These are phyloP conservation scores for Lycium ferocissimum DNA, from an alignment of 257 asterid genomes.

Conservation along the genomic window DNA sequence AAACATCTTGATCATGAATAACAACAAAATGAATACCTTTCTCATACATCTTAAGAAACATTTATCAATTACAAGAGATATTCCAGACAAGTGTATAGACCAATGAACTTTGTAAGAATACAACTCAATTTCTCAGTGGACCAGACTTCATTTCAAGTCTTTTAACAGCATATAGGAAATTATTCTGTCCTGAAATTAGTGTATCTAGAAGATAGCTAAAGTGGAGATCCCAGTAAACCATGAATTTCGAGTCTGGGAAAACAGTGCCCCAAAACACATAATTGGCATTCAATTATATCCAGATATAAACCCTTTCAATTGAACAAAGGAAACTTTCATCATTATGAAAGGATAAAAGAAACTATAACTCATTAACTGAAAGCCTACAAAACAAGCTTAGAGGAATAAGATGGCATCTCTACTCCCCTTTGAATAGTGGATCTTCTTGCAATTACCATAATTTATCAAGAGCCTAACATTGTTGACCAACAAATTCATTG, in stretches of 20 bases:
- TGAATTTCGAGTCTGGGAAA: neutral
- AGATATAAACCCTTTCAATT: neutral
- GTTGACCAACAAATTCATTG: neutral
- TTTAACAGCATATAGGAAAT: neutral
- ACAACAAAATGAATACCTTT: neutral
- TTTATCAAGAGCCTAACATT: neutral
- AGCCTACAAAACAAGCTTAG: neutral
- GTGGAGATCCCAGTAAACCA: conserved; percentile 14
- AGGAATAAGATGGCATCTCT: conserved; percentile 22
- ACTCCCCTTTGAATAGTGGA: neutral
- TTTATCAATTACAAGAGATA: neutral
- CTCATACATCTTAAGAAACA: neutral
- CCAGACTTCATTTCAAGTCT: neutral
- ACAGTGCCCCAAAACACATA: neutral
- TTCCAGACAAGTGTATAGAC: neutral
- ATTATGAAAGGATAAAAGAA: neutral
- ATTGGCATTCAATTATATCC: neutral
- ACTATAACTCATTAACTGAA: neutral
- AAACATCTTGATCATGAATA: conserved; percentile 10
- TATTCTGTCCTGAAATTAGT: neutral
- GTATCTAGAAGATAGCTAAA: neutral
- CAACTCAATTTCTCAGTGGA: conserved; percentile 6
- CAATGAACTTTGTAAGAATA: neutral
- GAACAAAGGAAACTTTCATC: neutral
- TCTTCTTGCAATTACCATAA: conserved; percentile 19